Base-by-base conservation (phyloP, 805 yeast species). In the Teunomyces tritomae region DNA sequence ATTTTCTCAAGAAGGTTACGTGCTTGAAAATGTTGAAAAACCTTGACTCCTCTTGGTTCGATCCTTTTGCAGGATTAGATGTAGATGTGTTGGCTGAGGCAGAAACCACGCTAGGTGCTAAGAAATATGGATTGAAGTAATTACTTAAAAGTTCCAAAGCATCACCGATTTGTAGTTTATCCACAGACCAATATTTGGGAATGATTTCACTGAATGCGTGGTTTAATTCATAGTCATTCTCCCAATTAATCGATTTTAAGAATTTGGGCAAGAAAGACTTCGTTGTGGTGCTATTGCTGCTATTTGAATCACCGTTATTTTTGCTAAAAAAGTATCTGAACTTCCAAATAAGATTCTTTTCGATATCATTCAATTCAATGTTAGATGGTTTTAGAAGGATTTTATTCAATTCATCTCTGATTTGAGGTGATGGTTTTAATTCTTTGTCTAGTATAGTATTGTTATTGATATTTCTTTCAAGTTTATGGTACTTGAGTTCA, bases 281-380 rank as follows among this genome's bases (percentile, higher is more conserved):
- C 13, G 72, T 59, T 1, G 85, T 85, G 8, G 55, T 49, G 28
- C 47, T 49, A 33, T 49, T 47, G 26, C 41, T 50, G 13, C 49
- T 46, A 56, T 83, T 83, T 45, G 83, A 78, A n/a, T 87, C 71
- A 14, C 87, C 67, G 39, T 58, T 58, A 50, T 68, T 69, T 49
- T 64, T 70, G 46, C 74, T 66, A 51, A 71, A 71, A 64, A 84
- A 91, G 67, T 87, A 94, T 46, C 98, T 70, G 65, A 86, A 92
- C 64, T 87, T 88, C 97, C 98, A 92, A 8, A 92, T 77, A 58
- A 89, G 67, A 53, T 89, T 89, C 69, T 87, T 89, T 55, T 92
- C 97, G 59, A 85, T 83, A 44, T 87, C 91, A 5, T 85, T 78
- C 41, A 94, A 71, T 55, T 83, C 87, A 45, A 87, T 87, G 39